A percentile compares a stretch with the other conserved stretches of the same genome.
These are phyloP conservation scores for Gillenia trifoliata DNA, from an alignment of 306 rosid species.

Conservation along the genomic window DNA sequence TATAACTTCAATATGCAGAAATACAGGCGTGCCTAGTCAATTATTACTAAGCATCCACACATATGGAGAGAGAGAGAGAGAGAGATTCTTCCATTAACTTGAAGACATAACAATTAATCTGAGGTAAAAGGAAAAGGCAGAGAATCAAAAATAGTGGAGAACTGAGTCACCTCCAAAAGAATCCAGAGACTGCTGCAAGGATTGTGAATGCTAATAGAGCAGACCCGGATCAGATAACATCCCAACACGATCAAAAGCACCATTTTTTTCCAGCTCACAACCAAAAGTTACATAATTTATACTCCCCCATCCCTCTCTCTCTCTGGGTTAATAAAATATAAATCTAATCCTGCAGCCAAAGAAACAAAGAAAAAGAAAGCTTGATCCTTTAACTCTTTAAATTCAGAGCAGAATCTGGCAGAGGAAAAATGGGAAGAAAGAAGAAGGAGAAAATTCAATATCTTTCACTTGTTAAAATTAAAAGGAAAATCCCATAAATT, in stretches of 20 bases:
- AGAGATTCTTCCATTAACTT: constrained; percentile 29
- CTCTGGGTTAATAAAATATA: constrained; percentile 7
- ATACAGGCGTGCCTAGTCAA: not conserved
- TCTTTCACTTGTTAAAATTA: constrained; percentile 21
- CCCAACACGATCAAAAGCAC: constrained; percentile 40
- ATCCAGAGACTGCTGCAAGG: constrained; percentile 31
- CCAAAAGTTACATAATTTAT: not conserved
- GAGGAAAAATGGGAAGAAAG: constrained; percentile 15
- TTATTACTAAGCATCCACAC: not conserved
- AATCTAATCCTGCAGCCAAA: constrained; percentile 17
- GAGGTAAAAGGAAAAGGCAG: constrained; percentile 4
- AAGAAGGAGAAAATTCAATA: constrained; percentile 12
- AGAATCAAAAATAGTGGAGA: constrained; percentile 31
- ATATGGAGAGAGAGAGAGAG: not conserved
- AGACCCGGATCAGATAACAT: constrained; percentile 48
- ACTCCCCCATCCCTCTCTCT: constrained; percentile 5
- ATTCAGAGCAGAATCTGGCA: constrained; percentile 31
- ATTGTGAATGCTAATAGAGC: constrained; percentile 25
- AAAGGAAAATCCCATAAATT: not conserved
- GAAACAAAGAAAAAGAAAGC: constrained; percentile 10
- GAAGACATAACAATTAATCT: constrained; percentile 20
- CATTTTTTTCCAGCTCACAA: constrained; percentile 33
- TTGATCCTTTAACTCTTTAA: constrained; percentile 20
- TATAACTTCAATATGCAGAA: not conserved
- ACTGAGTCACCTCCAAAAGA: constrained; percentile 50